A percentile compares a stretch with the other conserved stretches of the same genome.
These are phyloP conservation scores for Penicillium fuscoglaucum DNA, from an alignment of 2,329 filamentous ascomycete species.

Conservation along the genomic window DNA sequence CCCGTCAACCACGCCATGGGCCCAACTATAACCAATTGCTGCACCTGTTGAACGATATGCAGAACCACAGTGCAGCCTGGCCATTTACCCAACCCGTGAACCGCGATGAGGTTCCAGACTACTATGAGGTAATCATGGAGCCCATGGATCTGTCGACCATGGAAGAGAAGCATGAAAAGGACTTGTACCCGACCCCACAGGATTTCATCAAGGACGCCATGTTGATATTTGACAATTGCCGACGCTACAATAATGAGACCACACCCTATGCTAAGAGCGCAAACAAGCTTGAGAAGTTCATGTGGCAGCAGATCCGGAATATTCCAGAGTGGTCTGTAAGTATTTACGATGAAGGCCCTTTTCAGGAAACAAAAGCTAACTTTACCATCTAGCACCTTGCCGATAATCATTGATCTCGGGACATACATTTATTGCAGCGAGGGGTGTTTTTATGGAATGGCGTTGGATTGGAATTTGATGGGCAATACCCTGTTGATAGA, in stretches of 20 bases:
- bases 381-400: conserved; percentile 39
- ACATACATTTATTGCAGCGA: conserved; percentile 10
- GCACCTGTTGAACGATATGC: conserved; percentile 88
- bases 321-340: conserved; percentile 85
- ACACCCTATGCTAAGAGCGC: conserved; percentile 95
- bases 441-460: conserved; percentile 19
- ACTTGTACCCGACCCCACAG: conserved; percentile 86
- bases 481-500: conserved; percentile 26
- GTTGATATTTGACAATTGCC: conserved; percentile 91
- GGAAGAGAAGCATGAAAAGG: conserved; percentile 92
- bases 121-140: conserved; percentile 97
- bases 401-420: conserved; percentile 33
- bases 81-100: conserved; percentile 94
- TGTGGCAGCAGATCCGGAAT: conserved; percentile 90
- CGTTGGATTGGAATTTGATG: conserved; percentile 17
- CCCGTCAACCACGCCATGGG: conserved; percentile 89
- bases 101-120: conserved; percentile 94
- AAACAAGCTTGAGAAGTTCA: conserved; percentile 87
- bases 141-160: conserved; percentile 97
- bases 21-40: conserved; percentile 95
- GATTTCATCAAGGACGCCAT: conserved; percentile 88
- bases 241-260: conserved; percentile 92
- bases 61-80: conserved; percentile 92
- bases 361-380: conserved; percentile 11
- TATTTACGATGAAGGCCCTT: conserved; percentile 17